phyloP scores from a whole-genome alignment of 305 asterid species.

The Coffea humblotiana region DNA sequence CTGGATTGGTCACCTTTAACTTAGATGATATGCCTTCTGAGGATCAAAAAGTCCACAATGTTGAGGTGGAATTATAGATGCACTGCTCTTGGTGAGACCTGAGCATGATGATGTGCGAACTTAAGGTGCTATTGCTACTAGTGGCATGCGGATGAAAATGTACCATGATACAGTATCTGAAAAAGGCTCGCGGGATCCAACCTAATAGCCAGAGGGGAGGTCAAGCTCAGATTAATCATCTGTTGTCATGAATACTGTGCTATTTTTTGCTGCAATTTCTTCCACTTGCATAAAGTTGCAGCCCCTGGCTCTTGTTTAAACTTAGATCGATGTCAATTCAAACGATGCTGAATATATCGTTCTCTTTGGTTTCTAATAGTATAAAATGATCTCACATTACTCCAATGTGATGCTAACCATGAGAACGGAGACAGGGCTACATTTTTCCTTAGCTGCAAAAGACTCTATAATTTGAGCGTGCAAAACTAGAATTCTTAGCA shows the following conservation, averaged over 20 bases:
- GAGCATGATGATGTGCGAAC: not conserved
- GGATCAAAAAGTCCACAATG: constrained; percentile 33
- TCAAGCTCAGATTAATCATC: not conserved
- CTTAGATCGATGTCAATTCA: not conserved
- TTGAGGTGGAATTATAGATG: constrained; percentile 39
- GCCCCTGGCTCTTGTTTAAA: not conserved
- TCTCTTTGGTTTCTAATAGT: not conserved
- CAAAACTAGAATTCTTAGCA: too few relatives aligned
- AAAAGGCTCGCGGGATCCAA: not conserved
- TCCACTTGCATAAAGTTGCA: not conserved
- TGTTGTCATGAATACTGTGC: too few relatives aligned
- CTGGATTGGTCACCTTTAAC: constrained; percentile 49
- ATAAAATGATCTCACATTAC: not conserved
- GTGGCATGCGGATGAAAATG: not conserved
- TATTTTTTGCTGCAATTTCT: not conserved
- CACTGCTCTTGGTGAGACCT: not conserved
- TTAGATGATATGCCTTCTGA: constrained; percentile 39
- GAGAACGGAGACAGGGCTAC: not conserved
- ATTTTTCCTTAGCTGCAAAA: not conserved
- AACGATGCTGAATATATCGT: not conserved
- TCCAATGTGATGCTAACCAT: too few relatives aligned
- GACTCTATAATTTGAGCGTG: not conserved
- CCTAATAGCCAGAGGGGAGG: not conserved
- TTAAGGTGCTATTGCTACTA: not conserved
- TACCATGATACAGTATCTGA: not conserved